Evolutionary conservation across 352 stramenopile species (phyloP), one percentile per base, ranked within the genome.

Genomic region (Pseudoperonospora humuli): DNA sequence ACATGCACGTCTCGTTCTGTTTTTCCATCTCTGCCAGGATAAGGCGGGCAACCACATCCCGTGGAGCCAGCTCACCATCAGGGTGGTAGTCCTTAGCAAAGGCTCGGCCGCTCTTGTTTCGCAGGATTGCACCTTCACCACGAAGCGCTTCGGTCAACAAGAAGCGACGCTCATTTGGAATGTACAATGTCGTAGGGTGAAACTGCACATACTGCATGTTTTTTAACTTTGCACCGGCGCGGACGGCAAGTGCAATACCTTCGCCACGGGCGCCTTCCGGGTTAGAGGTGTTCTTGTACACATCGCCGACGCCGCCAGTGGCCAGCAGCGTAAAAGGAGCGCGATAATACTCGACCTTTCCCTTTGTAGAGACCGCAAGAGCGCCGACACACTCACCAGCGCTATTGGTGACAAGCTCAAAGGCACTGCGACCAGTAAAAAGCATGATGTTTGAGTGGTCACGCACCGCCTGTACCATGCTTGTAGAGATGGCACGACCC

Each of bases 171-270:
- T 97, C 83, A 13, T 69, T 62, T 1, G 88, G 86, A 18, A 97
- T 79, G 60, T 77, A 95, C n/a, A 98, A 54, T 14, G 93, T 95
- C 6, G 93, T 98, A 6, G 93, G 93, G 61, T 98, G 93, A 54
- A 98, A 98, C 68, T 98, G 93, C 18, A 98, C 87, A 55, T 96
- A 98, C 67, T 98, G 89, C 84, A 97, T 90, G 57, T 96, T 88
- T 57, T 88, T 79, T 21, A 91, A 68, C 39, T 59, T 64, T 13
- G 77, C 76, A 14, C 69, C 83, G 7, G 71, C 80, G 33, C 90
- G 67, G 7, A 73, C 70, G 7, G 89, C 93, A 39, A 97, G 57
- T 0, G 68, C 79, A 15, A 89, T 63, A 8, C 82, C 82, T 18
- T 88, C 82, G 7, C 75, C 75, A 31, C 76, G 68, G 18, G 82